Evolutionary conservation across 176 grass and related monocot genomes (phyloP).

Genomic region (Thalia dealbata): DNA sequence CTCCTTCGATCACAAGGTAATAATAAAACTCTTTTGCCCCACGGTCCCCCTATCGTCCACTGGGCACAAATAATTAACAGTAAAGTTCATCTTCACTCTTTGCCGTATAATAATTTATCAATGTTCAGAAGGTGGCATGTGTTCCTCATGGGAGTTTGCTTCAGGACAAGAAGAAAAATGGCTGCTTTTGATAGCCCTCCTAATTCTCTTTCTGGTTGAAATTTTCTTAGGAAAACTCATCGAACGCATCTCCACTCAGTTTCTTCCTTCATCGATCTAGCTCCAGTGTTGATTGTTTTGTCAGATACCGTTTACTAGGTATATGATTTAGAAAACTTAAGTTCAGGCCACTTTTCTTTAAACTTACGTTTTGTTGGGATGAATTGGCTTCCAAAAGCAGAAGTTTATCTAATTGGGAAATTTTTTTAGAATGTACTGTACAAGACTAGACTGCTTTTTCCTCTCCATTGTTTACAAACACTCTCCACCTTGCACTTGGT

Average conservation of each 20-base stretch:
- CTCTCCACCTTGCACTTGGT: background rate
- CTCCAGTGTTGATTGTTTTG: too few species aligned
- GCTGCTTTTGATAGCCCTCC: background rate
- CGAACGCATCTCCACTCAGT: too few species aligned
- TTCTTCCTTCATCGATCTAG: too few species aligned
- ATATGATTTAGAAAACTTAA: too few species aligned
- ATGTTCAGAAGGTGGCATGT: background rate
- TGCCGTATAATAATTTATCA: background rate
- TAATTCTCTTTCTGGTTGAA: background rate
- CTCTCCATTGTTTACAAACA: background rate
- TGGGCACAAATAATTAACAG: background rate
- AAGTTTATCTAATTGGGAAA: background rate
- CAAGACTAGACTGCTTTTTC: background rate
- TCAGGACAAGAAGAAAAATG: background rate
- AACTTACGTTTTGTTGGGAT: too few species aligned
- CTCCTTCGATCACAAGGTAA: conserved; percentile 35
- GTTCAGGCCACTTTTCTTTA: too few species aligned
- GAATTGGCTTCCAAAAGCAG: too few species aligned
- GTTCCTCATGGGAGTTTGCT: background rate
- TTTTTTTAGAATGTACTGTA: background rate
- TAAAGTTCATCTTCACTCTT: background rate
- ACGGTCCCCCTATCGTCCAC: background rate
- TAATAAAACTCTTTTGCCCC: background rate
- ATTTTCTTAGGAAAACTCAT: background rate
- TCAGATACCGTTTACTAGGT: too few species aligned